Conservation (phyloP, 1,139 yeast species). For the Kodamaea derodonti region DNA sequence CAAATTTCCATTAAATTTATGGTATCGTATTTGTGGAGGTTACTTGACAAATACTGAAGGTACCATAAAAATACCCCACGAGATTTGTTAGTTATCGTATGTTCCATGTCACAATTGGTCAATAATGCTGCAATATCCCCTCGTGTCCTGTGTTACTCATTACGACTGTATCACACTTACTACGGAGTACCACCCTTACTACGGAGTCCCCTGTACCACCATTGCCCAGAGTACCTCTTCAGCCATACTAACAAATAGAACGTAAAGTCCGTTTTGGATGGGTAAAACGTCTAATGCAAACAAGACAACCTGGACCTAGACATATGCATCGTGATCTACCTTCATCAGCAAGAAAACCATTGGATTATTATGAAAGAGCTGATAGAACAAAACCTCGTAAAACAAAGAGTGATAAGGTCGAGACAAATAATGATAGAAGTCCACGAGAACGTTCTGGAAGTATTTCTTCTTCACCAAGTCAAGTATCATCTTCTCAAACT, state of each 20-base stretch:
- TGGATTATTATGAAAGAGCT: constrained; percentile 1
- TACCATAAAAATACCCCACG: too few species aligned
- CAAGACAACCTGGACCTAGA: constrained; percentile 14
- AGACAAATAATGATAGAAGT: background rate
- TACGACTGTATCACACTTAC: too few species aligned
- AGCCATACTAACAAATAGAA: constrained; percentile 8
- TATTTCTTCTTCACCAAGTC: background rate
- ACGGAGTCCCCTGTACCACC: too few species aligned
- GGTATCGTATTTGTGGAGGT: too few species aligned
- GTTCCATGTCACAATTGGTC: too few species aligned
- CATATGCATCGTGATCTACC: background rate
- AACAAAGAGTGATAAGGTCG: background rate
- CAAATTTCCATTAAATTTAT: too few species aligned
- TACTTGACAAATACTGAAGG: too few species aligned
- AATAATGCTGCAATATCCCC: too few species aligned
- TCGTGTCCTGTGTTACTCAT: too few species aligned
- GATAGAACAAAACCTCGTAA: background rate
- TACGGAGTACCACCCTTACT: too few species aligned
- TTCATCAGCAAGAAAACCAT: constrained; percentile 1
- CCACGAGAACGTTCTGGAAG: background rate
- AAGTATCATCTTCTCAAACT: background rate
- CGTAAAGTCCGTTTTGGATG: constrained; percentile 41
- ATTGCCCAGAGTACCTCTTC: too few species aligned
- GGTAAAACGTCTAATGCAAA: constrained; percentile 46
- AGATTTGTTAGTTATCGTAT: too few species aligned